Base-by-base conservation (phyloP, 2,329 filamentous ascomycete genomes). In the Fusarium napiforme region DNA sequence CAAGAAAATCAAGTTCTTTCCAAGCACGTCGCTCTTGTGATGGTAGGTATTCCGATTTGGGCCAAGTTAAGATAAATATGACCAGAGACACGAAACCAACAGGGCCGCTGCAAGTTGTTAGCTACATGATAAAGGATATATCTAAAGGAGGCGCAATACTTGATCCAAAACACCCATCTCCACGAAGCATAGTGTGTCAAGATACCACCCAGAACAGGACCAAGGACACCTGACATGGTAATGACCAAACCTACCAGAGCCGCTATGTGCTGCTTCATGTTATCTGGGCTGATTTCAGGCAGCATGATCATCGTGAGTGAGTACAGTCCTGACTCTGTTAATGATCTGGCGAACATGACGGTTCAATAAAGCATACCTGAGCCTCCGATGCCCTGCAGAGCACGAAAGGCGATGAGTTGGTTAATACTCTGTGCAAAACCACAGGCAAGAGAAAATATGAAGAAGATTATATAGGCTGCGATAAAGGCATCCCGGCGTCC, bases 141-240 rank as follows among this genome's bases (percentile, higher is more conserved):
- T 18, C 8, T 16, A 19, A 42, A 23, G 19, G 6, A 28, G n/a
- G 43, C 34, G 42, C 7, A 26, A 30, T 74, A 88, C 87, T 90
- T 90, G 75, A 90, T 87, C 86, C 87, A 90, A 78, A 90, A 90
- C 4, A 89, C 82, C 85, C 87, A 89, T 67, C 85, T 79, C 87
- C 87, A 89, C 15, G 79, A 84, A 2, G 82, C 76, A 59, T 86
- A 88, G 21, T 86, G 77, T 4, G 87, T 87, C 45, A 89, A 73
- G 9, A 87, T 39, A 4, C 87, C 87, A 23, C 87, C 87, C 21
- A 89, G 75, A 3, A 89, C 80, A 0, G 87, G 87, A 0, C 87
- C 87, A 30, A 88, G 77, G 4, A 88, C 84, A 19, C 87, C 87
- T 9, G 86, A 81, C 28, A 83, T 69, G 28, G 85, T 84, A 50